Evolutionary conservation across 345 rosid species (phyloP).

Genomic region (Aegle marmelos): DNA sequence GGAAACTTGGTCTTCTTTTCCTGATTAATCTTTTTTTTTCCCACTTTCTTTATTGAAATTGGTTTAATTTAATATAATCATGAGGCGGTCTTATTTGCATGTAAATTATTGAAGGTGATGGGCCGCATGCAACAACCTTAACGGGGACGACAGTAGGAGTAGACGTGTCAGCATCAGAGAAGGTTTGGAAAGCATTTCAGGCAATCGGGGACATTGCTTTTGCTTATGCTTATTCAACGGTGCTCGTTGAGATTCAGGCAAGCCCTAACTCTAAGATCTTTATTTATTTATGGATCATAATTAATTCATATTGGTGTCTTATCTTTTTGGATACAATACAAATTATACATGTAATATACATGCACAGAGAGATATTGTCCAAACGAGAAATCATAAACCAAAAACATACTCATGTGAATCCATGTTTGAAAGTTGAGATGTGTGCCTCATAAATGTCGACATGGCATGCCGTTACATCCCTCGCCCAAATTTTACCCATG

Average conservation of each 20-base stretch:
- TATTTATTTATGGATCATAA: background rate
- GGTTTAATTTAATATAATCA: background rate
- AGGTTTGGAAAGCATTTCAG: constrained; percentile 79
- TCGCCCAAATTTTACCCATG: background rate
- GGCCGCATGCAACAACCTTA: constrained; percentile 40
- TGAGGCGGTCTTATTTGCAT: background rate
- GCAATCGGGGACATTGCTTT: constrained; percentile 83
- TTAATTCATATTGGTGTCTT: background rate
- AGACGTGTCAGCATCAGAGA: constrained; percentile 66
- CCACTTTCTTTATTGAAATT: background rate
- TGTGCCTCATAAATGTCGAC: constrained; percentile 27
- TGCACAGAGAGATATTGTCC: background rate
- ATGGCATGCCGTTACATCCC: background rate
- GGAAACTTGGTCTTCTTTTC: no score
- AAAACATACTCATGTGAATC: constrained; percentile 1
- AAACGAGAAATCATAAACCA: background rate
- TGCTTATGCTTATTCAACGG: constrained; percentile 77
- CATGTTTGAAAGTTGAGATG: constrained; percentile 21
- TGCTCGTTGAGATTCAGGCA: constrained; percentile 85
- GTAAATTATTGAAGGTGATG: constrained; percentile 6
- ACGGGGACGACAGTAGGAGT: constrained; percentile 60
- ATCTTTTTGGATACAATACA: background rate
- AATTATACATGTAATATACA: background rate
- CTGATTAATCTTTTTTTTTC: no score
- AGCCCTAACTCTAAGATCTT: constrained; percentile 3